phyloP scores from a whole-genome alignment of 2,329 filamentous ascomycete genomes.

The Camillea tinctor region DNA sequence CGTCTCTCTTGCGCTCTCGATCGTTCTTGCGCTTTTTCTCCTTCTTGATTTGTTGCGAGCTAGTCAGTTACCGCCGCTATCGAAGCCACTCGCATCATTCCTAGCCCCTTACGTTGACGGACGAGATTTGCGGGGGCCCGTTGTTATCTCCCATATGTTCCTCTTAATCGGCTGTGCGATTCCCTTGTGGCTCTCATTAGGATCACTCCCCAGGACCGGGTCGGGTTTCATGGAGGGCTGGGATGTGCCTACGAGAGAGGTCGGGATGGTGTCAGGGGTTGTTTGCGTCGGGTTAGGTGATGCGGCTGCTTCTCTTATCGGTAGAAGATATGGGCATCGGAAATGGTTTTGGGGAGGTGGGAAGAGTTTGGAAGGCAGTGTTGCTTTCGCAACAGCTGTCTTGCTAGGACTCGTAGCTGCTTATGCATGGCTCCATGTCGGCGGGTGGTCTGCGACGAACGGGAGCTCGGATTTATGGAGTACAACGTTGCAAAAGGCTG shows the following conservation, averaged over 20 bases:
- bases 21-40: conserved; percentile 81
- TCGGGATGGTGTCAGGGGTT: conserved; percentile 89
- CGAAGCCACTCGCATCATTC: conserved; percentile 80
- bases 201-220: conserved; percentile 61
- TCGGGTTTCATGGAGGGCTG: conserved; percentile 63
- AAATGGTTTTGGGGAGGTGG: conserved; percentile 98
- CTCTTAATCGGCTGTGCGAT: conserved; percentile 92
- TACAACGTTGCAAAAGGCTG: conserved; percentile 67
- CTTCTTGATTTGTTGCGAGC: conserved; percentile 87
- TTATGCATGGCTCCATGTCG: conserved; percentile 71
- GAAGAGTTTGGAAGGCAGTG: conserved; percentile 86
- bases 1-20: conserved; percentile 72
- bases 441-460: conserved; percentile 74
- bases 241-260: conserved; percentile 71
- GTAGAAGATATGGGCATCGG: conserved; percentile 76
- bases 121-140: conserved; percentile 85
- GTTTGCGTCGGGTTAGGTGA: conserved; percentile 95
- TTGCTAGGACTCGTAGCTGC: conserved; percentile 69
- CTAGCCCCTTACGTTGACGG: conserved; percentile 93
- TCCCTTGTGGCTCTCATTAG: conserved; percentile 85
- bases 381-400: conserved; percentile 81
- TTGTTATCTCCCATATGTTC: conserved; percentile 96
- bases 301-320: conserved; percentile 86
- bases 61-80: conserved; percentile 86
- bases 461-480: conserved; percentile 62